These are phyloP conservation scores for Phytophthora quininea DNA, from an alignment of 352 stramenopile genomes.

Conservation along the genomic window DNA sequence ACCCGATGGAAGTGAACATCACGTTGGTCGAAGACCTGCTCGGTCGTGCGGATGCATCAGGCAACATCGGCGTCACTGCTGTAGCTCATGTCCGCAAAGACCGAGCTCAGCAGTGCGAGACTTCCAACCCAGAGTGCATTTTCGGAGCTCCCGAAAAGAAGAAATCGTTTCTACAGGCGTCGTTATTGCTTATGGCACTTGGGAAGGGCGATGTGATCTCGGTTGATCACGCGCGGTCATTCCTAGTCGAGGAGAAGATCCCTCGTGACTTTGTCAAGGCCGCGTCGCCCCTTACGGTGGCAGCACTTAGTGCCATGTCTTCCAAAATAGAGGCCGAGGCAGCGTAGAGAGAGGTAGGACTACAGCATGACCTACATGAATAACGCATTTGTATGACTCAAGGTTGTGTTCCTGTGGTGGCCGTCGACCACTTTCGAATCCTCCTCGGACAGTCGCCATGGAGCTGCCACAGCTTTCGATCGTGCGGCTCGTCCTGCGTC, in stretches of 20 bases:
- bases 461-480: no score
- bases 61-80: constrained; percentile 10
- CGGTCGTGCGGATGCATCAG: constrained; percentile 15
- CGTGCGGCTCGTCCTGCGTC: no score
- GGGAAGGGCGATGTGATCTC: constrained; percentile 12
- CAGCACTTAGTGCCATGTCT: neutral
- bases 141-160: constrained; percentile 17
- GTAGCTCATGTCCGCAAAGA: constrained; percentile 18
- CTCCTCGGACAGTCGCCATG: no score
- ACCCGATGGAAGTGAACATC: constrained; percentile 18
- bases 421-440: no score
- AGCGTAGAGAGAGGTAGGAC: no score
- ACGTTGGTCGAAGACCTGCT: constrained; percentile 24
- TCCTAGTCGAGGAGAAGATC: constrained; percentile 36
- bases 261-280: constrained; percentile 14
- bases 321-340: no score
- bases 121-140: constrained; percentile 21
- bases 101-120: constrained; percentile 17
- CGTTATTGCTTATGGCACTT: constrained; percentile 27
- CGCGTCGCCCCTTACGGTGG: constrained; percentile 1
- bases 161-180: constrained; percentile 28
- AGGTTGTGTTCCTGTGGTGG: no score
- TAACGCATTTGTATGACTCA: no score
- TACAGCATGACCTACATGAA: no score
- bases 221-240: constrained; percentile 20